Evolutionary conservation across 2,329 filamentous ascomycete genomes (phyloP).

Genomic region (Kalaharituber pfeilii): DNA sequence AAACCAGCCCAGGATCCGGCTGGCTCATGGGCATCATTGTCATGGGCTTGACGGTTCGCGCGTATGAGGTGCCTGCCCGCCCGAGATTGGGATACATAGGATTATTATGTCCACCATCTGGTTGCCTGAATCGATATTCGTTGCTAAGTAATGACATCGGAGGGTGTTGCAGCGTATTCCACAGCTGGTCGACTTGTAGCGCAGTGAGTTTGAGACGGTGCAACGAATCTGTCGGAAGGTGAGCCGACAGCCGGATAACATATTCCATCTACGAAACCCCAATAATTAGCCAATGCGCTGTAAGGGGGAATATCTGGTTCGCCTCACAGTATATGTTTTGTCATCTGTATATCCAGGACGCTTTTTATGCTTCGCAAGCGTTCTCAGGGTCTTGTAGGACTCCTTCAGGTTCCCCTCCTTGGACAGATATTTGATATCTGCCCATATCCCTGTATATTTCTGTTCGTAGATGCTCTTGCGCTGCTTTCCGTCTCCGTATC

Average conservation of each 20-base stretch:
- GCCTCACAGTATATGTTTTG: conserved; percentile 17
- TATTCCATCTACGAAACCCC: conserved; percentile 20
- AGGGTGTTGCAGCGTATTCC: conserved; percentile 55
- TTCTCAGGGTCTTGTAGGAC: conserved; percentile 11
- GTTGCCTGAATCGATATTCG: conserved; percentile 46
- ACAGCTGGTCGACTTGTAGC: conserved; percentile 49
- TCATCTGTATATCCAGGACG: conserved; percentile 14
- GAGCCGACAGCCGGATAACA: conserved; percentile 40
- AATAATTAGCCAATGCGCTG: not conserved
- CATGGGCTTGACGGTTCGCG: conserved; percentile 44
- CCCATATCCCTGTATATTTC: conserved; percentile 11
- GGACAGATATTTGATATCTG: conserved; percentile 12
- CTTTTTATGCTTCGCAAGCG: conserved; percentile 4
- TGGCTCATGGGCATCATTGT: conserved; percentile 44
- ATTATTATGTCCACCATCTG: conserved; percentile 58
- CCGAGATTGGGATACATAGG: conserved; percentile 47
- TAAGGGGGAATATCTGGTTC: not conserved
- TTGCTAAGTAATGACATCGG: conserved; percentile 47
- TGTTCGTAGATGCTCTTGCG: conserved; percentile 5
- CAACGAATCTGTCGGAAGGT: conserved; percentile 44
- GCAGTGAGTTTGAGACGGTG: conserved; percentile 47
- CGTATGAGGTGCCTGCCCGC: conserved; percentile 49
- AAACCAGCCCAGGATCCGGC: conserved; percentile 48
- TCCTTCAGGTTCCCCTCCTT: conserved; percentile 15
- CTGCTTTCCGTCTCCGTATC: conserved; percentile 13